Evolutionary conservation across 2,329 filamentous ascomycete genomes (phyloP), one percentile per base, ranked within the genome.

Genomic region (Fusarium sp.): DNA sequence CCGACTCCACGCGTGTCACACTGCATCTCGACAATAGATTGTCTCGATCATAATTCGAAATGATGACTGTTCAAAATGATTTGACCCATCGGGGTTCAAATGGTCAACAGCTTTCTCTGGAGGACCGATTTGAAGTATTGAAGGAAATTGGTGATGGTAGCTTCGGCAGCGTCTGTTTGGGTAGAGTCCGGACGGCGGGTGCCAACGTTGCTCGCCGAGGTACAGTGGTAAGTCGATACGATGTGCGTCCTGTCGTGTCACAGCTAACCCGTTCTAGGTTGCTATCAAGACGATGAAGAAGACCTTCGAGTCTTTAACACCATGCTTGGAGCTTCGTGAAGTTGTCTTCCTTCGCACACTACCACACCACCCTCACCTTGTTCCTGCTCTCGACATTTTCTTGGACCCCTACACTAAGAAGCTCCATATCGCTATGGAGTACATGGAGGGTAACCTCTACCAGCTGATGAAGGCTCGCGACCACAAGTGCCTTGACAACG

Each of bases 211-310:
- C 95, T 76, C 92, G 94, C 74, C 88, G 94, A 80, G 95, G 95
- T 74, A 97, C 94, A 62, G 89, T 98, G 85, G 95, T 98, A 90
- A 86, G 91, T 85, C 70, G 44, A 61, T 41, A 53, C 34, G 25
- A 51, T 62, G 57, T 57, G 62, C 44, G 45, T 24, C 60, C 65
- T 48, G 40, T 58, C 56, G 54, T 59, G 56, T 59, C 60, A 71
- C 57, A 60, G 53, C 48, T 73, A 67, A 75, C 67, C 58, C 48
- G 43, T 60, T 58, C 61, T 58, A 98, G 96, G 92, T 99, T 76
- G 96, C 96, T 45, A 98, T 99, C 83, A 99, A 99, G 84, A 98
- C 96, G 8, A 99, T 99, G 96, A 99, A 99, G 87, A 99, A 99
- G 88, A 94, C 92, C 0, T 99, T 98, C 76, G 94, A 98, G 75